Evolutionary conservation across 2,329 filamentous ascomycete genomes (phyloP), one percentile per base, ranked within the genome.

Genomic region (Plenodomus biglobosus): DNA sequence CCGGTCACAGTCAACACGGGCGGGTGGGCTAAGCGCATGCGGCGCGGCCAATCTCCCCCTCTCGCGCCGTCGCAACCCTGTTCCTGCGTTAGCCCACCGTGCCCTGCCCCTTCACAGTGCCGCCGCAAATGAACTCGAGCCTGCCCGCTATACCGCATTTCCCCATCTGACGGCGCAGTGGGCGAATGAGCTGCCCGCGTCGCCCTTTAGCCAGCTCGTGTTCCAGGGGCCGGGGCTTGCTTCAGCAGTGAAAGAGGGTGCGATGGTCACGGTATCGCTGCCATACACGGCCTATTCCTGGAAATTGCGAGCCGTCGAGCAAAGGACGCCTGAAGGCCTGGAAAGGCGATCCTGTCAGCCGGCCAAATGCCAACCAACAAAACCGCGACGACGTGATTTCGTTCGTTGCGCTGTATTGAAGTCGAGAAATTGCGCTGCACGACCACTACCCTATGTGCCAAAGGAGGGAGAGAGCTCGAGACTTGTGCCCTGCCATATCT

Each of bases 61-160:
- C 27, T 22, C 27, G 34, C 40, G 21, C 40, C 48, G 40, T 18
- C 35, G 22, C 50, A 48, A 30, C 44, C 38, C 47, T 43, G 61
- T 65, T 59, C 60, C 59, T 65, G 62, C 62, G 50, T 46, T 59
- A 62, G 52, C 38, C 15, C n/a, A 8, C 13, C 34, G 11, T 1
- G n/a, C 21, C 17, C 38, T 38, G 37, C 38, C 40, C 32, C 40
- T 18, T 17, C 43, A 38, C 27, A 46, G 35, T 37, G 32, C 42
- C 49, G 44, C 47, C 46, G 45, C 45, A 5, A 24, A 5, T 5
- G 22, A 10, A 5, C 10, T 5, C 22, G 22, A 24, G 22, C 5
- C 22, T 24, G 22, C 22, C 22, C 22, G 10, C 53, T 48, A 52
- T 34, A 34, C 47, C 39, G 4, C 27, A 24, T 41, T 35, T n/a